phyloP scores from a whole-genome alignment of 805 yeast genomes.

The Ogataea methanolica region DNA sequence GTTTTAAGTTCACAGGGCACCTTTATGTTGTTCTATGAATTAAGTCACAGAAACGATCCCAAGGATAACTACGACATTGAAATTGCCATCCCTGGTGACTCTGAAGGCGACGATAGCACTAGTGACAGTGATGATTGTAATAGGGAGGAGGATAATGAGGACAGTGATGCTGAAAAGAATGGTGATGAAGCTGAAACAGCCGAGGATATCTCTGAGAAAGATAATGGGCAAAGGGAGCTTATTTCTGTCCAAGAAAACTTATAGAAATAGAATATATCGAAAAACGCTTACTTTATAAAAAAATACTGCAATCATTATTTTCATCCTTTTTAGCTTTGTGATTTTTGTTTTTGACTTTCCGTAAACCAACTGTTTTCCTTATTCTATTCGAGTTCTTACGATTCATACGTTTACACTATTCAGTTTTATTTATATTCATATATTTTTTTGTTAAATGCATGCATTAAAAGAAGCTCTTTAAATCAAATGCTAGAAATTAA shows the following conservation, averaged over 20 bases:
- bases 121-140: not conserved
- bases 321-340: too few species aligned
- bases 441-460: too few species aligned
- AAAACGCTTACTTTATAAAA: too few species aligned
- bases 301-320: too few species aligned
- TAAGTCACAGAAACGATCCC: constrained; percentile 24
- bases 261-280: not conserved
- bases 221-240: constrained; percentile 15
- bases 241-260: constrained; percentile 19
- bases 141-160: not conserved
- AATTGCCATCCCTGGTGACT: constrained; percentile 3
- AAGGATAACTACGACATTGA: constrained; percentile 31
- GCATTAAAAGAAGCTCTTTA: too few species aligned
- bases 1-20: constrained; percentile 82
- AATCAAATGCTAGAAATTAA: too few species aligned
- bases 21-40: constrained; percentile 88
- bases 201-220: constrained; percentile 10
- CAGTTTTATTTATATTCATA: too few species aligned
- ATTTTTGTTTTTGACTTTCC: too few species aligned
- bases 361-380: too few species aligned
- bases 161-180: not conserved
- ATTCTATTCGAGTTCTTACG: too few species aligned
- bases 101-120: constrained; percentile 2
- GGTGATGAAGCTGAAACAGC: constrained; percentile 1
- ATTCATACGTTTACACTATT: too few species aligned